Base-by-base conservation (phyloP, 2,329 filamentous ascomycete genomes). In the Trichoderma sp. region DNA sequence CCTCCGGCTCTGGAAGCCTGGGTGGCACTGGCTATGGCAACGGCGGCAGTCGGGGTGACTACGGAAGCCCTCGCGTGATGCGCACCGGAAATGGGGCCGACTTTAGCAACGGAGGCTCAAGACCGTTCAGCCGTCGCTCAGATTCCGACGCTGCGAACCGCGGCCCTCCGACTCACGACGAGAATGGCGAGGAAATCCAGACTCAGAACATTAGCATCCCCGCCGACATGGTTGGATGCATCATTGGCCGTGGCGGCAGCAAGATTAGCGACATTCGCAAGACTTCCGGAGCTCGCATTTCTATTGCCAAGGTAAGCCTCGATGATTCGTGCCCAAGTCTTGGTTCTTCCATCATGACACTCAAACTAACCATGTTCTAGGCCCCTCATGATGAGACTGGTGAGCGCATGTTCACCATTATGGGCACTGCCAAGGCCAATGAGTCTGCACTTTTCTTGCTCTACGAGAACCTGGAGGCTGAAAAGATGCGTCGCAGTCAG, bases 201-300 rank as follows among this genome's bases (percentile, higher is more conserved):
- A 99, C 96, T 1, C 96, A 99, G 81, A 99, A 99, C 85, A 99
- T 99, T 84, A 98, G 94, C 86, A 99, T 99, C 79, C 96, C 96
- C 30, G 95, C 96, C 62, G 96, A 99, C 85, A 99, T 99, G 96
- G 96, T 99, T 82, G 96, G 96, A 76, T 99, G 96, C 85, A 99
- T 99, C 84, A 99, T 99, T 81, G 96, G 96, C 76, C 92, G 95
- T 75, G 94, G 88, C 70, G 96, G 96, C 75, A 95, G 89, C 86
- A 99, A 99, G 89, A 99, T 99, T 80, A 98, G 94, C 82, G 96
- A 99, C 85, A 99, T 99, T 78, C 93, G 96, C 82, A 97, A 97
- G 87, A 95, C 92, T 74, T 99, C 96, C 70, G 95, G 95, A 73
- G 96, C 96, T 74, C 93, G 95, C 79, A 99, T 99, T 84, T 98